These are phyloP conservation scores for Cercophora scortea DNA, from an alignment of 495 filamentous ascomycete genomes.

Conservation along the genomic window DNA sequence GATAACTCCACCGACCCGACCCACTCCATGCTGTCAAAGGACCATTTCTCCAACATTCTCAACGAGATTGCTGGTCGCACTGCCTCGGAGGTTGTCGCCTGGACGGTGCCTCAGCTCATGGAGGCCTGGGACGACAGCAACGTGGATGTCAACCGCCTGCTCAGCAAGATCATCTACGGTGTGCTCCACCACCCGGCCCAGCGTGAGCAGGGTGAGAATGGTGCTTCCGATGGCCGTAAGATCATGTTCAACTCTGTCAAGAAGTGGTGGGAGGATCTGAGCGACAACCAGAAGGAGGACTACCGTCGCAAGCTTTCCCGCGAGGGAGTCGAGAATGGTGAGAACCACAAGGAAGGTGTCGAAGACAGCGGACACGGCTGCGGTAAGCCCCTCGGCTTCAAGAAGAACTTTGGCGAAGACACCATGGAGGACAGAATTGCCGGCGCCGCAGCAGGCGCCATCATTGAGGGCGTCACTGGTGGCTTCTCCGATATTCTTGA, in stretches of 20 bases:
- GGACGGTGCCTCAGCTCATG: slow-evolving; percentile 81
- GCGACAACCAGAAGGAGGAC: slow-evolving; percentile 49
- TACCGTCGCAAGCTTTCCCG: slow-evolving; percentile 67
- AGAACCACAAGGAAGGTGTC: slow-evolving; percentile 81
- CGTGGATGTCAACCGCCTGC: slow-evolving; percentile 55
- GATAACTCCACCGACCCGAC: slow-evolving; percentile 70
- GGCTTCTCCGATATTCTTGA: slow-evolving; percentile 29
- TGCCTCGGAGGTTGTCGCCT: slow-evolving; percentile 67
- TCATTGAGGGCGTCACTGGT: slow-evolving; percentile 37
- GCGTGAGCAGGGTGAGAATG: slow-evolving; percentile 60
- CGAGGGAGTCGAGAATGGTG: slow-evolving; percentile 62
- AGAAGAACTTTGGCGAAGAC: slow-evolving; percentile 32
- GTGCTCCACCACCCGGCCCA: slow-evolving; percentile 85
- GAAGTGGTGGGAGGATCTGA: slow-evolving; percentile 69
- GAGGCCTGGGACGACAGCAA: slow-evolving; percentile 73
- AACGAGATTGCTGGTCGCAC: slow-evolving; percentile 83
- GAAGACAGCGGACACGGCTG: slow-evolving; percentile 80
- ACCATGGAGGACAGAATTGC: slow-evolving; percentile 41
- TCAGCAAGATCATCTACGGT: slow-evolving; percentile 69
- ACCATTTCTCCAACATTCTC: slow-evolving; percentile 81
- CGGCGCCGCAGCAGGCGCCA: slow-evolving; percentile 32
- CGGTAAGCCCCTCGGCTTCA: slow-evolving; percentile 46
- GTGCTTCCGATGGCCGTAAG: slow-evolving; percentile 60
- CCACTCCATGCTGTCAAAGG: slow-evolving; percentile 94
- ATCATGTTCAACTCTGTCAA: slow-evolving; percentile 72